Evolutionary conservation across 768 basidiomycete genomes (phyloP), one percentile per base, ranked within the genome.

Genomic region (Galerina marginata): DNA sequence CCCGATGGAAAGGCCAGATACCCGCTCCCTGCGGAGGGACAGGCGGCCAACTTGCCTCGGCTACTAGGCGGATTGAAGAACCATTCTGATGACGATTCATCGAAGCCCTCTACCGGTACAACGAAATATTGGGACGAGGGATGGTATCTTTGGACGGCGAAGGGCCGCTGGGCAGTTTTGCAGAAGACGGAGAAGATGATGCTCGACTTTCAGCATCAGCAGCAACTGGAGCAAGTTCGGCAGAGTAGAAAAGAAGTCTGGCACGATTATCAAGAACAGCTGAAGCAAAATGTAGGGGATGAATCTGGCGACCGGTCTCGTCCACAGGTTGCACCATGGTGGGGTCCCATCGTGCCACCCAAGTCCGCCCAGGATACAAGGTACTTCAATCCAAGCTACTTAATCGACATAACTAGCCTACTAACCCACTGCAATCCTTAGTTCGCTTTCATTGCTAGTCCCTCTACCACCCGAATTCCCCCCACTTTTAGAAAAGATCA

Each of bases 71-170:
- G 82, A 12, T 75, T 74, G 48, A 67, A 71, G 52, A 74, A 74
- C 16, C 75, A 77, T 58, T 54, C 71, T 16, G 74, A 79, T 25
- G 74, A 74, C 46, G 51, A 66, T 39, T 63, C 73, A 58, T 58
- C 58, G 20, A 54, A 67, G 7, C n/a, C 65, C 14, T 40, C 65
- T 25, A 59, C 73, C 67, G 75, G 73, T 61, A 76, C 82, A 20
- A 77, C 75, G 43, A 85, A 82, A 62, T 81, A 83, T 66, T 93
- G 91, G 91, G 81, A 90, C 57, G 85, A 87, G 66, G 90, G 91
- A 4, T 89, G 83, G 82, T 93, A 93, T 67, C 66, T 93, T 43
- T 92, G 90, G 89, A 81, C 84, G 52, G 83, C 83, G 14, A 78
- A 77, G 55, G 85, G 79, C 50, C 77, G 80, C 49, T 78, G 77